Percentiles rank a stretch among this genome's conserved stretches.
Conservation (phyloP, 2,329 filamentous ascomycete species). For the Calonectria naviculata region DNA sequence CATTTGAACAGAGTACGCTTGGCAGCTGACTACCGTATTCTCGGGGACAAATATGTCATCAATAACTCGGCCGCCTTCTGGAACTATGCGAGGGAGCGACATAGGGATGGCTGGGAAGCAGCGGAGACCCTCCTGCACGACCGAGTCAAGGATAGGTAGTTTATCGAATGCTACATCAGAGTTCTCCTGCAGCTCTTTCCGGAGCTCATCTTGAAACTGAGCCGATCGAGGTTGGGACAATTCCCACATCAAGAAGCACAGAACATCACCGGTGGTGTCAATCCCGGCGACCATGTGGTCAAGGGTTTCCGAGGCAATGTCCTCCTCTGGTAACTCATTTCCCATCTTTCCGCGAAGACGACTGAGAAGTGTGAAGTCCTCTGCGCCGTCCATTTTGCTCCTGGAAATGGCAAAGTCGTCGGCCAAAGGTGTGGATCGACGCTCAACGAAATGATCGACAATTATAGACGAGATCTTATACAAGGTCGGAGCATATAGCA, state of each 20-base stretch:
- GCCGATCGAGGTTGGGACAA: slow-evolving; percentile 68
- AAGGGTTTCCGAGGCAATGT: slow-evolving; percentile 74
- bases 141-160: slow-evolving; percentile 69
- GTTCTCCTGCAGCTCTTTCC: slow-evolving; percentile 60
- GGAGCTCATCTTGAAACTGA: slow-evolving; percentile 61
- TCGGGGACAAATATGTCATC: slow-evolving; percentile 64
- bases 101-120: slow-evolving; percentile 73
- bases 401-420: slow-evolving; percentile 67
- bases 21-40: slow-evolving; percentile 66
- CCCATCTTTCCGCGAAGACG: slow-evolving; percentile 62
- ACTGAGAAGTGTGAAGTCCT: slow-evolving; percentile 66
- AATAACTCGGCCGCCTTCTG: slow-evolving; percentile 61
- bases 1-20: slow-evolving; percentile 69
- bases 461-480: slow-evolving; percentile 57
- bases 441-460: slow-evolving; percentile 59
- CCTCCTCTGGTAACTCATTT: slow-evolving; percentile 55
- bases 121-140: slow-evolving; percentile 69
- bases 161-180: slow-evolving; percentile 55
- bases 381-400: slow-evolving; percentile 55
- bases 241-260: slow-evolving; percentile 77
- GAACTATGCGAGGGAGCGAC: slow-evolving; percentile 69
- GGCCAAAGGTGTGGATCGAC: slow-evolving; percentile 66
- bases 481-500: slow-evolving; percentile 64
- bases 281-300: slow-evolving; percentile 78
- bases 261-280: slow-evolving; percentile 74